Base-by-base conservation (phyloP, 208 protist genomes). In the Phytomonas sp. region DNA sequence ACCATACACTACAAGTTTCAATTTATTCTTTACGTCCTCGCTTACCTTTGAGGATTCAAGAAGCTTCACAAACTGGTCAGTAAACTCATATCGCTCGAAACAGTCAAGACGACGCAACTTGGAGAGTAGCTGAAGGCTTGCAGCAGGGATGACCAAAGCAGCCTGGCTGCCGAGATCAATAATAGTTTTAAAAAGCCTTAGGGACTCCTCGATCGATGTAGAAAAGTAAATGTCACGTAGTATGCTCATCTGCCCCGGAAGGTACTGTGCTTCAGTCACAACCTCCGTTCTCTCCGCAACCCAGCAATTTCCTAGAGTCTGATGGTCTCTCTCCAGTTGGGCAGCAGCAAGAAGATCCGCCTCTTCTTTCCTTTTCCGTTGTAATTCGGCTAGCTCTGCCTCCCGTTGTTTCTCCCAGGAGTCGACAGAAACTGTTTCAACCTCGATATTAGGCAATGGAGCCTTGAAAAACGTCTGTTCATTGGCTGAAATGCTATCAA, bases 351-450 rank as follows among this genome's bases (percentile, higher is more conserved):
- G 72, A 32, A 80, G 67, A 34, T 77, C 70, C 60, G 72, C 73
- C 82, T 93, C 88, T 29, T 82, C 73, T 40, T 83, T 84, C 37
- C 88, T 78, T 60, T 88, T 83, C 33, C 78, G 72, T 36, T 87
- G 87, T 37, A 94, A 66, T 23, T 84, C 75, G 40, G 82, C 82
- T 53, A 96, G 68, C 73, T 96, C 88, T 56, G 77, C 72, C 64
- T 96, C 87, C 29, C 91, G 86, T 70, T 94, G 91, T 60, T 84
- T 76, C 76, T 94, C 88, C 88, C 91, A 96, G 6, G 73, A 70
- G 73, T 94, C 88, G 4, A 94, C 88, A 6, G 90, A 93, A 30
- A 92, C 65, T 6, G 70, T 61, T 51, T 51, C 29, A 2, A 23
- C 69, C 51, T 59, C 56, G 0, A 67, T 26, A 56, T 1, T 56